Base-by-base conservation (phyloP, 2,329 filamentous ascomycete species). In the Amesomyces nigricolor region DNA sequence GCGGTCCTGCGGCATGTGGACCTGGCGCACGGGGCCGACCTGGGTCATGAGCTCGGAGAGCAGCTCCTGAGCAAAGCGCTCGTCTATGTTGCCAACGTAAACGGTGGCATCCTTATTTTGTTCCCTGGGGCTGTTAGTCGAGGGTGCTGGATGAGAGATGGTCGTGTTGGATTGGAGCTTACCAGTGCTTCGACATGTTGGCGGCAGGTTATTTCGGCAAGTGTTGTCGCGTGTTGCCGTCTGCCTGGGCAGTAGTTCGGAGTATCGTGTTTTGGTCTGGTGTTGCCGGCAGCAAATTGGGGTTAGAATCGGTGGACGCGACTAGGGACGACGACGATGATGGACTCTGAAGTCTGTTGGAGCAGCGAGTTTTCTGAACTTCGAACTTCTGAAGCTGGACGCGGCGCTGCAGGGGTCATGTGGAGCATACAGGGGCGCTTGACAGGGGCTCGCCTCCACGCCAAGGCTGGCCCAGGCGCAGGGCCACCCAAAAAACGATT, bases 41-140 rank as follows among this genome's bases (percentile, higher is more conserved):
- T 99, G 94, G 54, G 96, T 85, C 91, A 97, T 97, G 66, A 99
- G 81, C 78, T 99, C 94, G 86, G 94, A 96, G 63, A 99, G 85
- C 64, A 96, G 81, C 65, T 87, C 86, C 69, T 96, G 90, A 46
- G 87, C 87, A 62, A 94, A 89, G 71, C 94, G 90, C 78, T 99
- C 94, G 76, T 99, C 94, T 67, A 99, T 90, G 72, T 97, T 97
- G 69, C 94, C 94, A 64, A 97, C 89, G 73, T 99, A 99, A 71
- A 97, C 89, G 42, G 94, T 97, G 64, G 91, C 91, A 74, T 97
- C 92, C 73, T 96, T 96, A 74, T 97, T 92, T 78, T 97, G 92
- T 71, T 96, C 90, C 89, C 88, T 91, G 47, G n/a, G 2, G 9
- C 32, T 35, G 32, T 35, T 13, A 35, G 32, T 35, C 9, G 32